Evolutionary conservation across 257 asterid species (phyloP), one percentile per base, ranked within the genome.

Genomic region (Solanum ahanhuiri): DNA sequence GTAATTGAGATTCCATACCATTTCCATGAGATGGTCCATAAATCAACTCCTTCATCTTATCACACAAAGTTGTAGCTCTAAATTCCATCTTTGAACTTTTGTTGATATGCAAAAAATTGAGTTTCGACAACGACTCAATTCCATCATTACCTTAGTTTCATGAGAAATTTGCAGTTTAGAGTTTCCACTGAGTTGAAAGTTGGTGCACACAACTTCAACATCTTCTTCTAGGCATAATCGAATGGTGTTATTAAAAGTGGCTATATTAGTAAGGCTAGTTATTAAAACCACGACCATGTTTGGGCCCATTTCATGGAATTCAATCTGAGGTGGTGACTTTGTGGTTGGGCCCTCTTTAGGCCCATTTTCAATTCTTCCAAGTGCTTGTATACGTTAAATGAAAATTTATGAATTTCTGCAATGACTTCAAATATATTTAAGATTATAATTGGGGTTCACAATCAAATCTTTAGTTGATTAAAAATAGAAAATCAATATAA

Each of bases 281-380:
- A 92, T 84, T 28, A 89, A 48, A 51, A 92, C 35, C 22, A 86
- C 87, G 73, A 88, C 86, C 83, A 89, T 67, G 66, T 86, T 64
- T n/a, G 91, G 91, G 2, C 91, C 92, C 91, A 93, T 87, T 12
- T 93, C 89, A 4, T 90, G 95, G 85, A 92, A 70, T 87, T 93
- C 90, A 57, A 92, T 37, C 34, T 58, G n/a, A n/a, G 91, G 86
- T 18, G 87, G n/a, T 71, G 84, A 57, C 14, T 25, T 41, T 41
- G 28, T 39, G 91, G 83, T 25, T 12, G 37, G 6, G 64, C 54
- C 89, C 4, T 81, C 87, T 57, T 39, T 72, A 33, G 39, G 63
- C n/a, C 17, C 28, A 15, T 41, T 25, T 15, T 58, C 48, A 89
- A 34, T 18, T 82, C 58, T 43, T 92, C 91, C 86, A 88, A 88